Base-by-base conservation (phyloP, 78 protist species). In the Creolimax fragrantissima region DNA sequence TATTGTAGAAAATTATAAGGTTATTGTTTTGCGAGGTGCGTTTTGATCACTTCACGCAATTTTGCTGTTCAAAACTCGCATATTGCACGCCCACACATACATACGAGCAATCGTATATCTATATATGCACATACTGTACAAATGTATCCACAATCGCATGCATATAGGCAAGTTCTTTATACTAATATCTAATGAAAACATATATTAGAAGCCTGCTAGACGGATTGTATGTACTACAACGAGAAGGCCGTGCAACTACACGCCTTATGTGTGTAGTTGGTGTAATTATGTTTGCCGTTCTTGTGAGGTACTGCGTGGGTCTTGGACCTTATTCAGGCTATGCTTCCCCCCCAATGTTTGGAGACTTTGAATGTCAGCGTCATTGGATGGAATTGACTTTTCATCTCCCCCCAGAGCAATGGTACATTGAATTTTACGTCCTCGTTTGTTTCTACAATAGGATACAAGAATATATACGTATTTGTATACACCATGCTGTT, bases 321-420 rank as follows among this genome's bases (percentile, higher is more conserved):
- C 91, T 83, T 37, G 47, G 42, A 42, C 44, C 83, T 5, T 88
- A 89, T 35, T 89, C 94, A 3, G 96, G 96, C 45, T 5, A 86
- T 39, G 90, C 43, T 11, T 84, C 3, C 45, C 98, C 97, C 4
- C 99, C 99, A 5, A 97, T 96, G 97, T 95, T 91, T 90, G 99
- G 99, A 35, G 99, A 99, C 93, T 98, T 92, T 42, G 99, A 98
- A 90, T 99, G 99, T 4, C 99, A 99, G 90, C 90, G 99, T 11
- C 99, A 99, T 91, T 98, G 99, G 99, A 97, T 98, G 99, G 99
- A 98, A 95, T 91, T 99, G n/a, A 97, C 99, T 2, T 58, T 84
- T 3, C 90, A 94, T 3, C 74, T 97, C n/a, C 97, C 97, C n/a
- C 92, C 83, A 0, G n/a, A 5, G 17, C n/a, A 86, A 5, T 83